Conservation (phyloP, 169 alveolate species). For the Toxoplasma gondii region DNA sequence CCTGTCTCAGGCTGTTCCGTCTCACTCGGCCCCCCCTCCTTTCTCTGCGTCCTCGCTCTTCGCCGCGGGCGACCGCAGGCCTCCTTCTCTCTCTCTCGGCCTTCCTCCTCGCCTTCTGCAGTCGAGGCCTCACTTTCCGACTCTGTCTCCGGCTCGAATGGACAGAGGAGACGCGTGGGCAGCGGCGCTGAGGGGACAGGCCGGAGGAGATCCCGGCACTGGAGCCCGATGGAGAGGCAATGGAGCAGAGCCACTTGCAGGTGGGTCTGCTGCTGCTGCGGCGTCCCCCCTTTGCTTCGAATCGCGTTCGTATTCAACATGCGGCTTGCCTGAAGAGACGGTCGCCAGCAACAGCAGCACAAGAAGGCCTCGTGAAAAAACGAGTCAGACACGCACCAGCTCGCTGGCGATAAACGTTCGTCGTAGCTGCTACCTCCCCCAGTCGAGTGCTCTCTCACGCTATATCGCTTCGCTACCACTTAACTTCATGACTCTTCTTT, state of each 20-base stretch:
- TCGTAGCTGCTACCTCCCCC: no score
- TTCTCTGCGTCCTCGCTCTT: not conserved
- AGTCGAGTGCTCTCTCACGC: no score
- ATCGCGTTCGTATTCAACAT: not conserved
- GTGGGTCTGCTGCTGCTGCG: constrained; percentile 62
- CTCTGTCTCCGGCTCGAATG: not conserved
- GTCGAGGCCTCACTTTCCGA: not conserved
- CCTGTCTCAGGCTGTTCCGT: not conserved
- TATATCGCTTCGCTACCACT: no score
- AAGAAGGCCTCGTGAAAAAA: not conserved
- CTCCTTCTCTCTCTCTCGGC: not conserved
- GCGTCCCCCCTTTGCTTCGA: not conserved
- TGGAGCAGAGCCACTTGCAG: constrained; percentile 26
- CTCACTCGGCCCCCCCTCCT: not conserved
- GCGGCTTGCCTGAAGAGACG: not conserved
- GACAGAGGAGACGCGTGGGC: constrained; percentile 5
- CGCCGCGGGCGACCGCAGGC: not conserved
- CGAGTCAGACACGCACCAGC: not conserved
- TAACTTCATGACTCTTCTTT: no score
- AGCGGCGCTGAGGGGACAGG: constrained; percentile 9
- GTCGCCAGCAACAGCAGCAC: not conserved
- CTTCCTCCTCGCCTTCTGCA: not conserved
- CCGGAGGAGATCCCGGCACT: constrained; percentile 20
- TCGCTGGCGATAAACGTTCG: no score
- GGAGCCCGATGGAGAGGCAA: constrained; percentile 1